phyloP scores from a whole-genome alignment of 1,139 yeast species.

The Candida tetrigidarum region DNA sequence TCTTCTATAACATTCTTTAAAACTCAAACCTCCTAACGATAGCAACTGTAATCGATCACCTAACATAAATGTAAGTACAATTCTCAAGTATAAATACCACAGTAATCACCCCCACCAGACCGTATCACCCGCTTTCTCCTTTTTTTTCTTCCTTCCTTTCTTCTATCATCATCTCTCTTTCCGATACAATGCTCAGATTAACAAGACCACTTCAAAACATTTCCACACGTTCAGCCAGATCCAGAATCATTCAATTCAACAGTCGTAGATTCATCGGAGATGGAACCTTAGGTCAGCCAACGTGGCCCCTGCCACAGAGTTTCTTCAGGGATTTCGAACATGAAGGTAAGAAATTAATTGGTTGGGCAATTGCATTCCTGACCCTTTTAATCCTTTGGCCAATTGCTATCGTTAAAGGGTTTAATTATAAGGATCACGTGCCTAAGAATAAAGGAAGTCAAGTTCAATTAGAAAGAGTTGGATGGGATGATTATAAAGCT shows the following conservation, averaged over 20 bases:
- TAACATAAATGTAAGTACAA: no score
- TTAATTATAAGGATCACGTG: constrained; percentile 15
- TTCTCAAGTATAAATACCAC: neutral
- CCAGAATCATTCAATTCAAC: neutral
- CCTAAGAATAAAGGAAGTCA: constrained; percentile 18
- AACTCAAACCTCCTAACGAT: neutral
- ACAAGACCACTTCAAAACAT: neutral
- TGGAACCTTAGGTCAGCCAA: constrained; percentile 12
- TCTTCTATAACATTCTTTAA: neutral
- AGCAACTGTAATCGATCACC: no score
- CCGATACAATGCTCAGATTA: constrained; percentile 4
- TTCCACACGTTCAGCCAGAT: neutral
- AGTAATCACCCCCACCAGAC: no score
- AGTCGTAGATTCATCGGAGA: constrained; percentile 11
- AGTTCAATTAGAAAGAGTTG: constrained; percentile 14
- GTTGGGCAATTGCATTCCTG: constrained; percentile 16
- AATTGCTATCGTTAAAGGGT: constrained; percentile 7
- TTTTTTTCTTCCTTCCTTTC: neutral
- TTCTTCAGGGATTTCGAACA: constrained; percentile 7
- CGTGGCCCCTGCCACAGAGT: constrained; percentile 16
- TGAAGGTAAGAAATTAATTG: constrained; percentile 13
- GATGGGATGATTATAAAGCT: constrained; percentile 12
- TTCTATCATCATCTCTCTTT: neutral
- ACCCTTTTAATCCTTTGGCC: constrained; percentile 16
- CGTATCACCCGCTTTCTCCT: no score